Percentiles rank a stretch among this genome's conserved stretches.
These are phyloP conservation scores for Zygotorulaspora danielsina DNA, from an alignment of 805 yeast genomes.

Conservation along the genomic window DNA sequence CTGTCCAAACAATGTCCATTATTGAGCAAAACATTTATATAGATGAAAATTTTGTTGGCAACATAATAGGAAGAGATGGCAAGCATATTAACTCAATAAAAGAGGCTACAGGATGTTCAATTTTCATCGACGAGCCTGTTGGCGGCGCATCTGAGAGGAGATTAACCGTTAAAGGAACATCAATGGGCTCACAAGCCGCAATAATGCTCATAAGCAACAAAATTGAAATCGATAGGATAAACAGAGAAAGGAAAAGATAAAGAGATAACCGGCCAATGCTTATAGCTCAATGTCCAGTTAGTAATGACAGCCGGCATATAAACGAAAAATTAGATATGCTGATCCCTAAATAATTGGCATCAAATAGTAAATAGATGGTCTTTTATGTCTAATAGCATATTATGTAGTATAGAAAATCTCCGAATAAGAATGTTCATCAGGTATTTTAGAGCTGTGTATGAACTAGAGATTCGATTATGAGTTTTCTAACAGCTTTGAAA, in stretches of 20 bases:
- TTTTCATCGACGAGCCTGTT: constrained; percentile 58
- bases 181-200: constrained; percentile 67
- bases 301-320: not conserved
- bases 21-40: constrained; percentile 64
- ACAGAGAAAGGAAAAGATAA: constrained; percentile 29
- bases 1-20: constrained; percentile 44
- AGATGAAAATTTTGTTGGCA: constrained; percentile 74
- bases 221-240: constrained; percentile 60
- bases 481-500: no score
- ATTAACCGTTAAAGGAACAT: constrained; percentile 63
- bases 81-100: constrained; percentile 74
- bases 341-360: no score
- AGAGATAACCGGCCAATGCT: constrained; percentile 8
- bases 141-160: constrained; percentile 57
- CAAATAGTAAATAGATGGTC: no score
- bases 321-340: not conserved
- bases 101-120: constrained; percentile 68
- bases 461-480: no score
- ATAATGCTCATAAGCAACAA: constrained; percentile 66
- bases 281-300: not conserved
- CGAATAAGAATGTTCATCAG: no score
- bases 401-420: no score
- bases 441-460: no score
- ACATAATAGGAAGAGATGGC: constrained; percentile 84
- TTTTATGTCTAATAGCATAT: no score